Evolutionary conservation across 2,329 filamentous ascomycete genomes (phyloP), one percentile per base, ranked within the genome.

Genomic region (Aspergillus quadrilineatus): DNA sequence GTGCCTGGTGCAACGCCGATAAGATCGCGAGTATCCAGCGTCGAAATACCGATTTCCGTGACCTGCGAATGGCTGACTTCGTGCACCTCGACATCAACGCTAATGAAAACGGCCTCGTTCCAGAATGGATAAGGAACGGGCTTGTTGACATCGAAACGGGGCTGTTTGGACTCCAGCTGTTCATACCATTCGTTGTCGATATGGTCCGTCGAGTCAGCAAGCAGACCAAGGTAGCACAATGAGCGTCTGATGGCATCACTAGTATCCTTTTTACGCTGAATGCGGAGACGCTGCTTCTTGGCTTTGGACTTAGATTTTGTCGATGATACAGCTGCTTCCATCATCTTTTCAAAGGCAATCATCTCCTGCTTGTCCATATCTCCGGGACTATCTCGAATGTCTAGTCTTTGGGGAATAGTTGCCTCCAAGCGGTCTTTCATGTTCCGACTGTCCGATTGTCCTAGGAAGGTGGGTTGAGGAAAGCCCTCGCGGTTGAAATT

Each of bases 1-100:
- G 76, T 65, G 0, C 89, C 89, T 2, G 89, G 89, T 0, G 83
- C 66, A 0, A 85, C 59, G 6, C 71, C 75, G 1, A 73, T 65
- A 22, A 91, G 72, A 50, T 84, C 80, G 17, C 75, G 70, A 1
- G 89, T 92, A 69, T 97, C 92, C 0, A 97, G 79, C 2, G 87
- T 86, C 1, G 90, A 87, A 41, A 99, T 79, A 0, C 94, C 94
- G 39, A 99, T 80, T 72, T 99, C 94, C 0, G 92, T 96, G 57
- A 97, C 82, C 10, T 83, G 77, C 34, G 80, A 77, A 10, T 85
- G 82, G 44, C 83, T 78, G 22, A 76, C 74, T 71, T 99, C 94
- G 56, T 87, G 90, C 1, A 88, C 86, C 72, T 99, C 94, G 32
- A 94, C 78, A 65, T 99, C 94, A 44, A 97, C 79, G 60, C 83